These are phyloP conservation scores for Tricholoma terreum DNA, from an alignment of 768 basidiomycete genomes.

Conservation along the genomic window DNA sequence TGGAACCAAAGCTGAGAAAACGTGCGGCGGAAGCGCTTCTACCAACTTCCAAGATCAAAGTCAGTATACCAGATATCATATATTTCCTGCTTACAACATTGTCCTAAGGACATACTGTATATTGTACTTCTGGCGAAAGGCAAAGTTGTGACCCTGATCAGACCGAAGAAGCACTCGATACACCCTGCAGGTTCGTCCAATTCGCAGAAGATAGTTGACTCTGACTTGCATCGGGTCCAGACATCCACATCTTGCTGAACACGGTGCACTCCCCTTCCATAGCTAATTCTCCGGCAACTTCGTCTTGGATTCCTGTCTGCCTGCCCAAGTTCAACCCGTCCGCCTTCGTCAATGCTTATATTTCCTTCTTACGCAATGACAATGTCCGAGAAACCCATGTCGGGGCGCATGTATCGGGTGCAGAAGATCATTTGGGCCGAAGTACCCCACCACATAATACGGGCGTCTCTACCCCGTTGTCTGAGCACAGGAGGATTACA, in stretches of 20 bases:
- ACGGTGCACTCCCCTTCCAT: slow-evolving; percentile 84
- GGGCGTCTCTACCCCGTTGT: neutral
- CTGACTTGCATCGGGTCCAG: slow-evolving; percentile 32
- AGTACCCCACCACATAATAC: slow-evolving; percentile 12
- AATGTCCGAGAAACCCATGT: slow-evolving; percentile 19
- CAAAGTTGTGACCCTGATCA: slow-evolving; percentile 79
- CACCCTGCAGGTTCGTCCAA: slow-evolving; percentile 74
- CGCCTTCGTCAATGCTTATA: slow-evolving; percentile 89
- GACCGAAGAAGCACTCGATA: slow-evolving; percentile 92
- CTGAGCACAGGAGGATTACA: slow-evolving; percentile 43
- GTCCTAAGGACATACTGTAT: slow-evolving; percentile 77
- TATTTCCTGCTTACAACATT: neutral
- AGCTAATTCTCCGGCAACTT: slow-evolving; percentile 70
- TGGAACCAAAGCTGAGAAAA: slow-evolving; percentile 67
- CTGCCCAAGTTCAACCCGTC: slow-evolving; percentile 90
- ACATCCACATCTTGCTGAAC: slow-evolving; percentile 91
- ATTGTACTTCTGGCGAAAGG: slow-evolving; percentile 79
- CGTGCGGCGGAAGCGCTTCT: slow-evolving; percentile 79
- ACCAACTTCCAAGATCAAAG: slow-evolving; percentile 79
- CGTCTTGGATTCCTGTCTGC: slow-evolving; percentile 94
- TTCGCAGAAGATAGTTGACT: too few species aligned
- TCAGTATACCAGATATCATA: slow-evolving; percentile 21
- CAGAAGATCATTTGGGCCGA: neutral
- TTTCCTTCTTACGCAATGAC: slow-evolving; percentile 62
- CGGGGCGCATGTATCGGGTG: slow-evolving; percentile 5